phyloP scores from a whole-genome alignment of 257 asterid species.

The Coffea eugenioides region DNA sequence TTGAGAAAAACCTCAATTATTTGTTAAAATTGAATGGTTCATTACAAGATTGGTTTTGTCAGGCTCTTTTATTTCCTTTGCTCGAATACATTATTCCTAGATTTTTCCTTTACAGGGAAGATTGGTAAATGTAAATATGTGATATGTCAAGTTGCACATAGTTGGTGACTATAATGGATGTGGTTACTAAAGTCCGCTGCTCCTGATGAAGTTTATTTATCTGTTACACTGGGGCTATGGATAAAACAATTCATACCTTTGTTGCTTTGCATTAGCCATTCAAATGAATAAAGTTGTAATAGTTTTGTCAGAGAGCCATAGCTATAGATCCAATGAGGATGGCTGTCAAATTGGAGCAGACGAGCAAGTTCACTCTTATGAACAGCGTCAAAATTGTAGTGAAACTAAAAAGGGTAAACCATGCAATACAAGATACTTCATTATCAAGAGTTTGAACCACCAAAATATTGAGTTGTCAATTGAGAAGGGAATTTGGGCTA shows the following conservation, averaged over 20 bases:
- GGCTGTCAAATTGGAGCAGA: slow-evolving; percentile 51
- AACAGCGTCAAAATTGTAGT: slow-evolving; percentile 48
- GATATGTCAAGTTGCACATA: background rate
- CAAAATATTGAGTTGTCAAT: slow-evolving; percentile 78
- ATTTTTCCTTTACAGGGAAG: slow-evolving; percentile 1
- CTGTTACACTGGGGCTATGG: background rate
- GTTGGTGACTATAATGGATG: background rate
- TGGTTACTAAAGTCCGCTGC: background rate
- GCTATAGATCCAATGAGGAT: slow-evolving; percentile 45
- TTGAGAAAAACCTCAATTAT: background rate
- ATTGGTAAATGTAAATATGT: slow-evolving; percentile 3
- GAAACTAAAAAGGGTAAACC: slow-evolving; percentile 45
- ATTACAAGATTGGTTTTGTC: background rate
- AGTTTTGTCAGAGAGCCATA: slow-evolving; percentile 48
- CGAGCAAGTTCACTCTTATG: slow-evolving; percentile 42
- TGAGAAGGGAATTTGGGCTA: slow-evolving; percentile 92
- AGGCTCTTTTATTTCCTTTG: background rate
- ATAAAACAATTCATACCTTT: background rate
- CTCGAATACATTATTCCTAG: background rate
- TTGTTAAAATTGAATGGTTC: too few relatives aligned
- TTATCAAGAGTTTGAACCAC: slow-evolving; percentile 93
- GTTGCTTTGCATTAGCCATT: slow-evolving; percentile 22
- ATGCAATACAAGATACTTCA: slow-evolving; percentile 65
- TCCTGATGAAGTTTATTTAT: background rate
- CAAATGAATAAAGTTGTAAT: slow-evolving; percentile 21